Evolutionary conservation across 2,329 filamentous ascomycete species (phyloP).

Genomic region (Westerdykella sp.): DNA sequence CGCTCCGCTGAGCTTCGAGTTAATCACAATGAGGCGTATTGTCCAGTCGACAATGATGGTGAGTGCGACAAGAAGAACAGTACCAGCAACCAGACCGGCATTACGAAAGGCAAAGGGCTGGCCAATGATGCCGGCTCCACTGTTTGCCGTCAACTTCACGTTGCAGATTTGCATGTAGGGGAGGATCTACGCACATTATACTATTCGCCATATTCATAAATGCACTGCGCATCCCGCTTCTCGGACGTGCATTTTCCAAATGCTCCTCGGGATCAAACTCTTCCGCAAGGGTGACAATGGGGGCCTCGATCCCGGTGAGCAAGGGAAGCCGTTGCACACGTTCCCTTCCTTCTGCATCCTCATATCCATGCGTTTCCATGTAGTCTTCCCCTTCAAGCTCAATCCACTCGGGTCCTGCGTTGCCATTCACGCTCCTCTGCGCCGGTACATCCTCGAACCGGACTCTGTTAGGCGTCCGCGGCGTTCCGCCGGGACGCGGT

Average conservation of each 20-base stretch:
- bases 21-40: conserved; percentile 92
- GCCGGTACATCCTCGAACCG: conserved; percentile 55
- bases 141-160: conserved; percentile 19
- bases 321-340: conserved; percentile 58
- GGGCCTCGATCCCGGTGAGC: conserved; percentile 76
- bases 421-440: conserved; percentile 32
- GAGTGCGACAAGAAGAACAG: conserved; percentile 68
- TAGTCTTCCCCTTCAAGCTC: conserved; percentile 58
- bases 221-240: conserved; percentile 76
- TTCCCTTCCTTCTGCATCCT: conserved; percentile 30
- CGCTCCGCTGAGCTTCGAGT: conserved; percentile 91
- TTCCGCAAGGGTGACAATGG: conserved; percentile 65
- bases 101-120: conserved; percentile 96
- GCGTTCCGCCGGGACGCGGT: conserved; percentile 44
- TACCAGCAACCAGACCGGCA: conserved; percentile 76
- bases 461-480: conserved; percentile 65
- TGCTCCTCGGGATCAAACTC: conserved; percentile 52
- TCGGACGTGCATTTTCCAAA: conserved; percentile 62
- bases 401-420: conserved; percentile 39
- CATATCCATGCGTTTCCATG: conserved; percentile 38
- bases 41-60: conserved; percentile 95
- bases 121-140: conserved; percentile 60
- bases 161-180: neutral
- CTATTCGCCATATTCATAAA: conserved; percentile 99
- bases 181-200: conserved; percentile 59